phyloP scores from a whole-genome alignment of 2,329 filamentous ascomycete species.

The Nannizziopsis barbatae region DNA sequence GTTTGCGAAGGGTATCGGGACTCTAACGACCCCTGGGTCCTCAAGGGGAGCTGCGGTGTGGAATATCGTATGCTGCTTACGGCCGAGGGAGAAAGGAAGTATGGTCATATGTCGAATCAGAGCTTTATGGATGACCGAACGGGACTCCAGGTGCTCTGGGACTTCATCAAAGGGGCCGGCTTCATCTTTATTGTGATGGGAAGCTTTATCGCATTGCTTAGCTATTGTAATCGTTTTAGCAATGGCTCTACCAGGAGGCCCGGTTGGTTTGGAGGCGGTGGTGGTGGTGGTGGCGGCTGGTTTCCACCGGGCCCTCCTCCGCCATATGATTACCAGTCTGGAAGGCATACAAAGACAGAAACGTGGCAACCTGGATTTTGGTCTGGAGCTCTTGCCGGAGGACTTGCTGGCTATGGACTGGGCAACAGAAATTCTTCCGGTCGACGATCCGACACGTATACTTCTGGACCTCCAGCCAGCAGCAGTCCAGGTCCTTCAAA shows the following conservation, averaged over 20 bases:
- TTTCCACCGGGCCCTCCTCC: conserved; percentile 23
- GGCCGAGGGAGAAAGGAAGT: conserved; percentile 59
- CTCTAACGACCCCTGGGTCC: conserved; percentile 68
- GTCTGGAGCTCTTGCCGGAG: conserved; percentile 36
- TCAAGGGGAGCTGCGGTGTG: conserved; percentile 85
- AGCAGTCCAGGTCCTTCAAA: conserved; percentile 10
- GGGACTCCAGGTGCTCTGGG: conserved; percentile 5
- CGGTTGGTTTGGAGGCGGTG: conserved; percentile 19
- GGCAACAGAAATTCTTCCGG: conserved; percentile 21
- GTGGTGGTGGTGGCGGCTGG: conserved; percentile 17
- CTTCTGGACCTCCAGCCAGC: conserved; percentile 3
- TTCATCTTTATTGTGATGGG: conserved; percentile 29
- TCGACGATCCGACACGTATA: background rate
- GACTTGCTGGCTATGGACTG: conserved; percentile 33
- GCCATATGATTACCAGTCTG: conserved; percentile 33
- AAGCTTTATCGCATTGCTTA: conserved; percentile 16
- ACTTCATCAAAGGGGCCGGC: conserved; percentile 16
- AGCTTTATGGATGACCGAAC: conserved; percentile 22
- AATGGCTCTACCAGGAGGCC: conserved; percentile 46
- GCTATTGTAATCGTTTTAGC: conserved; percentile 11
- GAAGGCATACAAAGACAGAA: conserved; percentile 17
- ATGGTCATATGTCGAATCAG: conserved; percentile 45
- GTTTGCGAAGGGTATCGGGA: conserved; percentile 78
- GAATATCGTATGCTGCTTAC: conserved; percentile 77
- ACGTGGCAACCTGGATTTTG: conserved; percentile 39